Percentiles rank a stretch among this genome's conserved stretches.
These are phyloP conservation scores for Taphrina confusa DNA, from an alignment of 1,139 yeast species.

Conservation along the genomic window DNA sequence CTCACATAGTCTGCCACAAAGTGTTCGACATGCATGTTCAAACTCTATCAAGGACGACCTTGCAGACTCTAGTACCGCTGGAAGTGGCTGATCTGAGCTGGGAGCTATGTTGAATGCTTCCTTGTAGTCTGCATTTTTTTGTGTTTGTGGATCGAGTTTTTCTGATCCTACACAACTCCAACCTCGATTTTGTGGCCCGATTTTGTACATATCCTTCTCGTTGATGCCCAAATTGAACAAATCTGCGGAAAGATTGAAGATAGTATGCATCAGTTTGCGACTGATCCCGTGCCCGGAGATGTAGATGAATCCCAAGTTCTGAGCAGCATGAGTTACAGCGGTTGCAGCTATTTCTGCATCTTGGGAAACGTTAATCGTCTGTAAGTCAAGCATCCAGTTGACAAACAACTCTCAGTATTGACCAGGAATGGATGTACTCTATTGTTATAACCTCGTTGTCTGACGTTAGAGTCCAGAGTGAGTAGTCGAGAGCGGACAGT, in stretches of 20 bases:
- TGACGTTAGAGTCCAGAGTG: too few species aligned
- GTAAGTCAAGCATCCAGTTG: slow-evolving; percentile 8
- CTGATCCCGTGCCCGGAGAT: slow-evolving; percentile 68
- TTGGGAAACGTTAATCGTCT: slow-evolving; percentile 55
- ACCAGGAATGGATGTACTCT: too few species aligned
- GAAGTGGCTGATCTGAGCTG: slow-evolving; percentile 51
- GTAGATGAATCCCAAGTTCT: slow-evolving; percentile 68
- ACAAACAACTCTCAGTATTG: too few species aligned
- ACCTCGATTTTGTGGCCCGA: slow-evolving; percentile 62
- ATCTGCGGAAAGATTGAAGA: slow-evolving; percentile 15
- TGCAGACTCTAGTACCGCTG: slow-evolving; percentile 43
- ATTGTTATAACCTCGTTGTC: too few species aligned
- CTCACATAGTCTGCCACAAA: slow-evolving; percentile 42
- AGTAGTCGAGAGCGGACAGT: too few species aligned
- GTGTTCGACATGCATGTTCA: slow-evolving; percentile 51
- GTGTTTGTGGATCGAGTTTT: slow-evolving; percentile 48
- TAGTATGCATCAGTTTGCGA: slow-evolving; percentile 58
- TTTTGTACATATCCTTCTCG: slow-evolving; percentile 60
- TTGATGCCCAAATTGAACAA: slow-evolving; percentile 1
- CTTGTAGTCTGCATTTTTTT: slow-evolving; percentile 63
- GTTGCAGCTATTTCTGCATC: slow-evolving; percentile 53
- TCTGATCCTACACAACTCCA: slow-evolving; percentile 55
- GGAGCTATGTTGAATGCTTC: slow-evolving; percentile 48
- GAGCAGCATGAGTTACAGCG: slow-evolving; percentile 63
- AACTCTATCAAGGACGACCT: slow-evolving; percentile 43